Conservation (phyloP, 306 rosid genomes). For the Cucumis sativus region Cucumber_9930_V3 NC_026655.2:26892501-26893000, state of each 20-base stretch:
- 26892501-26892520: not conserved
- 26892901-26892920: not conserved
- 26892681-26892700: not conserved
- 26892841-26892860: not conserved
- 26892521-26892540: not conserved
- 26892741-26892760: not conserved
- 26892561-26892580: not conserved
- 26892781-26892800: not conserved
- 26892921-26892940: not conserved
- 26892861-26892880: not conserved
- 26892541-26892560: not conserved
- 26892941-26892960: not conserved
- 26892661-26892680: not conserved
- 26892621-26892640: not conserved
- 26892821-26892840: not conserved
- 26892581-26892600: not conserved
- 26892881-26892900: not conserved
- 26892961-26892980: not conserved
- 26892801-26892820: not conserved
- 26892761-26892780: not conserved
- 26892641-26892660: not conserved
- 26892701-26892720: not conserved
- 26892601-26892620: not conserved
- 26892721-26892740: not conserved
- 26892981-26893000: not conserved